Base-by-base conservation (phyloP, 2,329 filamentous ascomycete genomes). In the Sclerotinia glacialis region DNA sequence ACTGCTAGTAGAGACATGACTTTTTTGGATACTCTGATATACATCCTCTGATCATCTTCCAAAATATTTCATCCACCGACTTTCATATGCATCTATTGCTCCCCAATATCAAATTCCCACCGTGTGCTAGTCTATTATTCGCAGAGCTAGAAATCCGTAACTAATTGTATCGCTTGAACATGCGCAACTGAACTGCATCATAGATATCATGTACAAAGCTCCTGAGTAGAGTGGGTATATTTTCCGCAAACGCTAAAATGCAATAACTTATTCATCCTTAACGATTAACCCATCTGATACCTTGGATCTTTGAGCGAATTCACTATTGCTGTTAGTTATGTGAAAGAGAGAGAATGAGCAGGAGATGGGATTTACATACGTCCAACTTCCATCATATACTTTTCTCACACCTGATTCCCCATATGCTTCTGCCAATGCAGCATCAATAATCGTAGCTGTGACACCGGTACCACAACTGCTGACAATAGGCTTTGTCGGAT, bases 341-440 rank as follows among this genome's bases (percentile, higher is more conserved):
- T 26, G 3, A 5, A 46, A 16, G 9, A 6, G 9, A 6, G n/a
- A 5, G 12, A 31, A 62, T 31, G 1, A 12, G 26, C 0, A 31
- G 18, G 26, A 54, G 26, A 40, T 7, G 34, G 11, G n/a, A 31
- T 23, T 14, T 47, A 89, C 91, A 87, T 82, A 96, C 85, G 95
- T 98, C 95, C 95, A 99, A 78, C 93, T 97, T 58, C 95, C 95
- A 77, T 99, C 95, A 75, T 99, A 99, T 28, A 99, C 83, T 75
- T 85, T 88, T 71, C 91, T 86, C 65, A 85, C 85, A 68, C 88
- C 84, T 0, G 85, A 79, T 5, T 85, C 81, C 2, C 90, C 91
- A 75, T 87, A 93, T 28, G 93, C 92, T 77, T 92, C 88, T 40
- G 86, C 86, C 64, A 99, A 80, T 2, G 93, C 95, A 47, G 93